Conservation (phyloP, 2,329 filamentous ascomycete genomes). For the Fusarium begoniae region DNA sequence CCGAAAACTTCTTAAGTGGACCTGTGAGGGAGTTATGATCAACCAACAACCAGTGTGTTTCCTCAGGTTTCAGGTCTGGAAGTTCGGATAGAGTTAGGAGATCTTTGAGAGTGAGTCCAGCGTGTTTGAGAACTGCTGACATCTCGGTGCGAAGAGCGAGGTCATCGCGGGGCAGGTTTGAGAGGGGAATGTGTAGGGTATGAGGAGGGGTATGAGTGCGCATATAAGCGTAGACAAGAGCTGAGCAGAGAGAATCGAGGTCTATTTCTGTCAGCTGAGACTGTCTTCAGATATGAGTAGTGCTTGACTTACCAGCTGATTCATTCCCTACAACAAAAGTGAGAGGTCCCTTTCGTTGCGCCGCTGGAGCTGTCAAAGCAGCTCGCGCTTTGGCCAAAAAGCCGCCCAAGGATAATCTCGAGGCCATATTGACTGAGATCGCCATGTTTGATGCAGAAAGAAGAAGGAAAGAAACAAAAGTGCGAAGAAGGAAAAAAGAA, state of each 20-base stretch:
- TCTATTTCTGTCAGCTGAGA: slow-evolving; percentile 56
- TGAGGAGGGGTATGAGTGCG: slow-evolving; percentile 66
- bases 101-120: slow-evolving; percentile 66
- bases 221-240: slow-evolving; percentile 78
- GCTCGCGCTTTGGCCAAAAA: slow-evolving; percentile 63
- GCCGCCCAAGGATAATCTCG: slow-evolving; percentile 53
- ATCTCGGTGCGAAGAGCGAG: slow-evolving; percentile 79
- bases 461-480: not conserved
- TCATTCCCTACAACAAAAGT: slow-evolving; percentile 75
- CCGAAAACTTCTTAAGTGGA: slow-evolving; percentile 60
- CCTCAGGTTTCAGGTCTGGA: slow-evolving; percentile 58
- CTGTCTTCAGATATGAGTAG: too few species aligned
- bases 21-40: slow-evolving; percentile 82
- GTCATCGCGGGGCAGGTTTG: slow-evolving; percentile 74
- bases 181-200: slow-evolving; percentile 74
- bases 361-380: slow-evolving; percentile 55
- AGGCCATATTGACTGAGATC: slow-evolving; percentile 38
- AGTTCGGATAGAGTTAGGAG: slow-evolving; percentile 70
- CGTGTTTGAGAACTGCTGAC: slow-evolving; percentile 68
- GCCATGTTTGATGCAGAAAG: not conserved
- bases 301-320: slow-evolving; percentile 63
- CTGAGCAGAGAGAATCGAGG: slow-evolving; percentile 81
- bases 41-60: slow-evolving; percentile 77
- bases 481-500: not conserved
- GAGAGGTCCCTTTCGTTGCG: slow-evolving; percentile 58